phyloP scores from a whole-genome alignment of 2,329 filamentous ascomycete genomes.

The Xylariaceae sp. region DNA sequence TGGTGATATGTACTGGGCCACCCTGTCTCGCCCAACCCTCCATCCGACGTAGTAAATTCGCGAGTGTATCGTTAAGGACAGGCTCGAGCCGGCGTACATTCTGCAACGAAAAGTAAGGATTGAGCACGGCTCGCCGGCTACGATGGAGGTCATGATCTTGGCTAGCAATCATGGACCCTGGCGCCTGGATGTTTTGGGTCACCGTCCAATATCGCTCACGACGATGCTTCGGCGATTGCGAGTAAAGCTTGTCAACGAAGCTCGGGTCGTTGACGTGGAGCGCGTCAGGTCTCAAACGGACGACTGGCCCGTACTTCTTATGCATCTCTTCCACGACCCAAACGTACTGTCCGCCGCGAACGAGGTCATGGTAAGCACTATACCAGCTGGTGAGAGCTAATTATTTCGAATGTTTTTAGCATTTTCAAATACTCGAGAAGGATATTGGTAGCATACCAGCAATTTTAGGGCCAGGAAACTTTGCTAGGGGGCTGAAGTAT shows the following conservation, averaged over 20 bases:
- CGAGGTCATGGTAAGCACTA: constrained; percentile 35
- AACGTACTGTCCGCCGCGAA: constrained; percentile 33
- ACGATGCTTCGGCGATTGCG: constrained; percentile 29
- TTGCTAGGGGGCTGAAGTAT: constrained; percentile 35
- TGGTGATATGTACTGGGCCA: constrained; percentile 24
- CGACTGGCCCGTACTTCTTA: constrained; percentile 36
- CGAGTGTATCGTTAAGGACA: constrained; percentile 31
- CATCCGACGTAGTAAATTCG: constrained; percentile 30
- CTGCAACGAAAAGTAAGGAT: constrained; percentile 34
- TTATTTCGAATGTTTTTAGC: not conserved
- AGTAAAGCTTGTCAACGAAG: constrained; percentile 37
- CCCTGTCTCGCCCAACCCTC: constrained; percentile 29
- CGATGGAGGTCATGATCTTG: constrained; percentile 34
- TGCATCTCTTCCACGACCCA: constrained; percentile 37
- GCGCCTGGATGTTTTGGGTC: constrained; percentile 23
- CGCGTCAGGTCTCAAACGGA: constrained; percentile 37
- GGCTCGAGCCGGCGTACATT: constrained; percentile 34
- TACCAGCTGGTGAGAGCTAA: constrained; percentile 31
- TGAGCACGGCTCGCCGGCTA: constrained; percentile 32
- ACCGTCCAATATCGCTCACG: constrained; percentile 29
- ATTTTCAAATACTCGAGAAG: not conserved
- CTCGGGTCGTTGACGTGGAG: constrained; percentile 42
- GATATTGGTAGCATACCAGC: constrained; percentile 27
- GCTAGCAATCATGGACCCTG: constrained; percentile 30
- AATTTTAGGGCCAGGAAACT: constrained; percentile 35